Evolutionary conservation across 768 basidiomycete genomes (phyloP), one percentile per base, ranked within the genome.

Genomic region (Tricholoma furcatifolium): DNA sequence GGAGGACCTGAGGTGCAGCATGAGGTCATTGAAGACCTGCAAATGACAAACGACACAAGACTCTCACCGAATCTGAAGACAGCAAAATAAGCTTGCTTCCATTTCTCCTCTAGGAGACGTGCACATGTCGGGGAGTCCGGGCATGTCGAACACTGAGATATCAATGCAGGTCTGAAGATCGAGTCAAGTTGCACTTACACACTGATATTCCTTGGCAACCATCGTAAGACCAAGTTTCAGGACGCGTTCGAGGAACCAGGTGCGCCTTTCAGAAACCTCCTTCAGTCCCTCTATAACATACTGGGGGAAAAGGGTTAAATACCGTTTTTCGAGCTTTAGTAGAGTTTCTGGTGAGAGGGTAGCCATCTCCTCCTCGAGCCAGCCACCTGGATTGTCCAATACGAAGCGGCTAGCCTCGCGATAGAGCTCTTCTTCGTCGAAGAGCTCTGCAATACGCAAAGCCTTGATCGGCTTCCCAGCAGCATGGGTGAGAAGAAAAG

Each of bases 161-260:
- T 39, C 47, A 20, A 17, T 27, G 42, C 12, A 47, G 34, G 34
- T 12, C 5, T 35, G 40, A 47, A 35, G 8, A 38, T 40, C 20
- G 6, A 27, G 44, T 43, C 24, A 24, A 20, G 18, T n/a, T 42
- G 20, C 20, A 72, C 83, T 58, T 65, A 93, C 92, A 64, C 95
- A 97, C 82, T 91, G 87, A 62, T 97, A 97, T 62, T 97, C 94
- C 67, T 95, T 94, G n/a, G 90, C 83, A 20, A 96, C 79, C 56
- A 87, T 82, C 0, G 89, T 88, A 36, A 93, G 74, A 2, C 93
- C 92, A 9, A 98, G 82, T 66, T 97, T 97, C 57, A 97, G 76
- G 14, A 98, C 88, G 17, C 95, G 84, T 66, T 98, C 95, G 17
- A 97, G 79, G 71, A 97, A 97, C 94, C 94, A 97, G 49, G 87